Conservation (phyloP, 83 land plant species). For the Diphasiastrum complanatum region DNA sequence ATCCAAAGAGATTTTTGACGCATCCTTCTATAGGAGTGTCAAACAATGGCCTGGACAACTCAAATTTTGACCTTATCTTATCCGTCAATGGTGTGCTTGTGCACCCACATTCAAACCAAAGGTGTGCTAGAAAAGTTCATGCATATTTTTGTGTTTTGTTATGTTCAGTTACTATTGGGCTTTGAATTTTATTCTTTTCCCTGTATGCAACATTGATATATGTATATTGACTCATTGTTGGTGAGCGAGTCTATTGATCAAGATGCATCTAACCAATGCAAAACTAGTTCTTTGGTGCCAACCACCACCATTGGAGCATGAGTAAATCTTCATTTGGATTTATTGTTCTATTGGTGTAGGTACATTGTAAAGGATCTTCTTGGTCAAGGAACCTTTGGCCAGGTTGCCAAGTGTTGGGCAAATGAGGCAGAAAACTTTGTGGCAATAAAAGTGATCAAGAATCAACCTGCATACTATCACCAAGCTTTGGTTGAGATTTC, state of each 20-base stretch:
- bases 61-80: conserved; percentile 70
- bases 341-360: conserved; percentile 29
- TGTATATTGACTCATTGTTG: too few relatives aligned
- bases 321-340: not conserved
- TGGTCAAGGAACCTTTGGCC: conserved; percentile 97
- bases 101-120: conserved; percentile 44
- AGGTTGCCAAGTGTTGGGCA: conserved; percentile 85
- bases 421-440: conserved; percentile 54
- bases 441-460: conserved; percentile 91
- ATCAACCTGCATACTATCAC: conserved; percentile 81
- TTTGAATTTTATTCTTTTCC: not conserved
- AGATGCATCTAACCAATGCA: too few relatives aligned
- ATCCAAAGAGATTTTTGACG: conserved; percentile 77
- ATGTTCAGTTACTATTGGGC: not conserved
- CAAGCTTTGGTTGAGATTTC: conserved; percentile 84
- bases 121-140: conserved; percentile 35
- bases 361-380: conserved; percentile 87
- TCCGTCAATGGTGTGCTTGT: conserved; percentile 52
- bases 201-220: not conserved
- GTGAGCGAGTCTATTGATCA: too few relatives aligned
- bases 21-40: conserved; percentile 61
- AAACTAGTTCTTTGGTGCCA: too few relatives aligned
- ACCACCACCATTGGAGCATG: too few relatives aligned
- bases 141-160: not conserved
- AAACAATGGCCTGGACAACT: conserved; percentile 85